Evolutionary conservation across 2,329 filamentous ascomycete species (phyloP).

Genomic region (Phyllosticta paracitricarpa): DNA sequence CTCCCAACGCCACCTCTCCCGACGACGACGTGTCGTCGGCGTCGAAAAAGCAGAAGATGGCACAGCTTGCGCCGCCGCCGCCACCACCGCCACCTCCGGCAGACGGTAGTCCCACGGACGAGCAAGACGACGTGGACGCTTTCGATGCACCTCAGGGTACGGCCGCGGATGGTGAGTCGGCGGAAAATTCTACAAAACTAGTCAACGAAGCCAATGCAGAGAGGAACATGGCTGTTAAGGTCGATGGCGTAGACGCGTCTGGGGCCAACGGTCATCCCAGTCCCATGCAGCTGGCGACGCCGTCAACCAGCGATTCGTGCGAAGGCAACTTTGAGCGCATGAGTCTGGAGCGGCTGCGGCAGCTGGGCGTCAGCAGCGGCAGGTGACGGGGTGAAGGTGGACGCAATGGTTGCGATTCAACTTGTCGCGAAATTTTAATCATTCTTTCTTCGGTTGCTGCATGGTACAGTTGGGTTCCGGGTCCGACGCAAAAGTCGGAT

Average conservation of each 20-base stretch:
- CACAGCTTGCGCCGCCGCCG: constrained; percentile 26
- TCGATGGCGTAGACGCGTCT: constrained; percentile 2
- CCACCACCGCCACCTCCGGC: constrained; percentile 31
- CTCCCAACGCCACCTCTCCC: background rate
- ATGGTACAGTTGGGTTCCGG: background rate
- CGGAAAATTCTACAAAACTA: background rate
- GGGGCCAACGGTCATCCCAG: constrained; percentile 18
- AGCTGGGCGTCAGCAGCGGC: constrained; percentile 10
- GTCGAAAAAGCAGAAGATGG: constrained; percentile 24
- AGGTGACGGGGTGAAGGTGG: background rate
- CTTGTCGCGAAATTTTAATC: background rate
- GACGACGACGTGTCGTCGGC: constrained; percentile 18
- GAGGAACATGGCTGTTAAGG: background rate
- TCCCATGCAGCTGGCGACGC: constrained; percentile 37
- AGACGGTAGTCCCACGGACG: constrained; percentile 21
- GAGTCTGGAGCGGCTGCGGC: constrained; percentile 26
- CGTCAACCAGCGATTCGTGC: constrained; percentile 25
- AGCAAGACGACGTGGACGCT: constrained; percentile 11
- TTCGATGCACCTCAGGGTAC: background rate
- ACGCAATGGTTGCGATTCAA: constrained; percentile 12
- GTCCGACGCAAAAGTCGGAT: background rate
- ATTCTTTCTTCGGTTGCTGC: background rate
- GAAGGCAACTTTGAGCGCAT: constrained; percentile 23
- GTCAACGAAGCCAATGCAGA: background rate
- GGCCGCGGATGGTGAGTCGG: background rate